Evolutionary conservation across 257 asterid species (phyloP), one percentile per base, ranked within the genome.

Genomic region (Linderniella brevidens): DNA sequence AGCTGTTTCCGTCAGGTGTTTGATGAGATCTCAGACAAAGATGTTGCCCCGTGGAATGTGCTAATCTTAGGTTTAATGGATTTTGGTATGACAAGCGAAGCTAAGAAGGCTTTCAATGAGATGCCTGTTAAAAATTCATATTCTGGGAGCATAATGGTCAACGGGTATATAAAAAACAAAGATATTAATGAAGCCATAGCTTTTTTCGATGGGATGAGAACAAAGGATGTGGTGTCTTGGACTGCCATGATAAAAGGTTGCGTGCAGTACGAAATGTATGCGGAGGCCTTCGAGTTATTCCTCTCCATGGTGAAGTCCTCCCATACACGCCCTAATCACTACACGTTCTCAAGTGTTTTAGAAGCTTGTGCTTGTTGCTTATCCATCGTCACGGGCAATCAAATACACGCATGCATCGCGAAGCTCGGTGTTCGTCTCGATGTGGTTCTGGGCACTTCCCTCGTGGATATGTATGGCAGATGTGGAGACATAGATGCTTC

Each of bases 201-300:
- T 11, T 49, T 53, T 61, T 75, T 84, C 6, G 57, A 65, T 42
- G 19, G 42, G 48, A 58, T 72, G 56, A 38, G 35, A 9, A 63
- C 49, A 8, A 84, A 76, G 62, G 92, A 82, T 37, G 84, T 80
- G 13, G 77, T 84, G 19, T 77, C 93, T 0, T 80, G 93, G 92
- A 77, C 83, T 15, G 70, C 90, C 4, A 80, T 84, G 95, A 62
- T 84, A 29, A 68, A 76, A 57, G 95, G 95, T 15, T 83, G 61
- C 17, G 79, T 70, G 41, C 78, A 65, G 51, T 50, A 64, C 43
- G 75, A 62, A 13, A 54, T 50, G 46, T 79, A 64, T 50, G 38
- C 7, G 11, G 71, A 70, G 46, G 95, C 92, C 25, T 55, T 77
- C 15, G 65, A 64, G 11, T 40, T 79, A 68, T 79, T 83, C 53